Evolutionary conservation across 164 flowering plant species (phyloP), one percentile per base, ranked within the genome.

Genomic region (Stephania yunnanensis): DNA sequence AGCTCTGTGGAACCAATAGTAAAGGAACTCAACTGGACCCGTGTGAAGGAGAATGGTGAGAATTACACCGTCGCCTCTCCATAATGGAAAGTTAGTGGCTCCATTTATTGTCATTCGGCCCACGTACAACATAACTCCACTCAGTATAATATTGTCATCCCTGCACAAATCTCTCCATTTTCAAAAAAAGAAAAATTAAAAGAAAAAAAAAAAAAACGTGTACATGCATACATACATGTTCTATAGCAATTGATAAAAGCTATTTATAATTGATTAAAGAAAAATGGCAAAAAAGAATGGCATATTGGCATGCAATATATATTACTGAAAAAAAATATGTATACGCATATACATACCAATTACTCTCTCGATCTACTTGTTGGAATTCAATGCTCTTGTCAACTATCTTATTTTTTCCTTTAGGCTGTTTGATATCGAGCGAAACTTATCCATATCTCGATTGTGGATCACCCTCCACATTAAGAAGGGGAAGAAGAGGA

Each of bases 1-100:
- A 0, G 88, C 88, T 64, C 90, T 76, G 69, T 87, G 90, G 20
- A 81, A 53, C 90, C 90, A 87, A 63, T 86, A 86, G 81, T 87
- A 87, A 1, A 87, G 52, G 71, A 83, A 83, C 82, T 87, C 90
- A 0, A 87, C 86, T 0, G 86, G 90, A 19, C 90, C 88, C 17
- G 44, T 44, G 44, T 87, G 90, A 15, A 82, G 71, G 42, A 86
- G 63, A 53, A 78, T 31, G 8, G 73, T 78, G 0, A 79, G 17
- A 7, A 86, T 7, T 17, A 75, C 52, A 5, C 90, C 90, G 22
- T 81, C 81, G 0, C 81, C 71, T 17, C 78, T 84, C 90, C 90
- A 87, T 5, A 75, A 3, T 5, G 90, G 88, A 22, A 84, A 22
- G 52, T 84, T 13, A 4, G 52, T 64, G 0, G 80, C 76, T 11